Evolutionary conservation across 352 stramenopile species (phyloP), one percentile per base, ranked within the genome.

Genomic region (Stramenopiles sp.): DNA sequence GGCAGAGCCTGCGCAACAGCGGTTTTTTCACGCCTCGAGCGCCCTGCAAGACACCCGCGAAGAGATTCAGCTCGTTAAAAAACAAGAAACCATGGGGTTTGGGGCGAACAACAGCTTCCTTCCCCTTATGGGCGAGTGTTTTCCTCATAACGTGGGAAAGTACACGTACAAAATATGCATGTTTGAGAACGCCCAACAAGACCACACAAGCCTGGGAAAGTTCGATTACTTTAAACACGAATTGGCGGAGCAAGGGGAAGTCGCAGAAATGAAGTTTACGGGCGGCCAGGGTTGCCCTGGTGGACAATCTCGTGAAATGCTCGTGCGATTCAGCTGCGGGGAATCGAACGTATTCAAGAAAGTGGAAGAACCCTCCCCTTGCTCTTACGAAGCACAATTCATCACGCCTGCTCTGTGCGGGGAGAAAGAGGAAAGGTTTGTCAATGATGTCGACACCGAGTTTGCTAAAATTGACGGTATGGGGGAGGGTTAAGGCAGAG

Each of bases 121-220:
- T 68, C 79, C 81, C 25, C 74, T 94, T 33, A 79, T 82, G 0
- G 85, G 89, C 68, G 80, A 86, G 74, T 93, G 88, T 68, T 82
- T 91, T 31, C 82, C 88, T 49, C 82, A 81, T 0, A 77, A 82
- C 1, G 79, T 86, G 18, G 84, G 84, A 3, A 75, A 91, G 74
- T 95, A 95, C 82, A 87, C 74, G 73, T 95, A 94, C 81, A 84
- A 85, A 37, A 77, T 91, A 25, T 94, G 88, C 79, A 86, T 89
- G 25, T 95, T 90, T 74, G 86, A 85, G 34, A 82, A 82, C 4
- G 86, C 88, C 3, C 89, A 85, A 31, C 89, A 95, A 75, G 87
- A 92, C 73, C 73, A 73, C 18, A 92, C 82, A 43, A 89, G 83
- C 32, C 69, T 95, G 4, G 88, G 88, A 0, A 74, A 68, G 37